Conservation (phyloP, 495 filamentous ascomycete genomes). For the Usnea hakonensis region DNA sequence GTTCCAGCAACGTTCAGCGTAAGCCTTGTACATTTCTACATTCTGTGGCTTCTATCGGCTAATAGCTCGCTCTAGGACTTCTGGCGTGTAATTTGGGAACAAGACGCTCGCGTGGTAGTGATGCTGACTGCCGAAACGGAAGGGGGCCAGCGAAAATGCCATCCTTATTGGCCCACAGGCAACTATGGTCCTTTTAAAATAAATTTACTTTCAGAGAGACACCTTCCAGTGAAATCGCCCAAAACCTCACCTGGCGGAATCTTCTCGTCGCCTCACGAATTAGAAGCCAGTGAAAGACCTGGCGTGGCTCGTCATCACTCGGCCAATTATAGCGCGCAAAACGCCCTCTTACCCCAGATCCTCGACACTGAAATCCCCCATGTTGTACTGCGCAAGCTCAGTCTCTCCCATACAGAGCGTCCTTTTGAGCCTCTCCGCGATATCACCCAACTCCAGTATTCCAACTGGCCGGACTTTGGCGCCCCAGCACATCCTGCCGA, state of each 20-base stretch:
- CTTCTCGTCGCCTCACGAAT: slow-evolving; percentile 10
- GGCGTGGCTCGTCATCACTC: slow-evolving; percentile 21
- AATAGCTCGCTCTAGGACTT: slow-evolving; percentile 60
- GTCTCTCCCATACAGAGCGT: slow-evolving; percentile 62
- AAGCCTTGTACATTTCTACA: slow-evolving; percentile 31
- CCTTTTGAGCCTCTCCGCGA: slow-evolving; percentile 86
- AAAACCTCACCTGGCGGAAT: slow-evolving; percentile 26
- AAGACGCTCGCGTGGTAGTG: slow-evolving; percentile 88
- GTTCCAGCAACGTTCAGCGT: slow-evolving; percentile 88
- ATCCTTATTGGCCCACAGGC: slow-evolving; percentile 81
- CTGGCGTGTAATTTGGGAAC: slow-evolving; percentile 95
- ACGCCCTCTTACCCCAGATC: slow-evolving; percentile 20
- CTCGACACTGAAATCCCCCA: slow-evolving; percentile 53
- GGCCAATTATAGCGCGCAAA: slow-evolving; percentile 18
- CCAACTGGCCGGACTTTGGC: slow-evolving; percentile 93
- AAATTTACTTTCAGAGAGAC: slow-evolving; percentile 69
- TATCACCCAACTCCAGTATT: slow-evolving; percentile 91
- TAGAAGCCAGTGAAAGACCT: slow-evolving; percentile 6
- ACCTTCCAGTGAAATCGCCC: slow-evolving; percentile 58
- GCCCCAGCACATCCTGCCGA: slow-evolving; percentile 83
- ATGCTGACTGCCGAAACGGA: slow-evolving; percentile 95
- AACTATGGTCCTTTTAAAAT: slow-evolving; percentile 76
- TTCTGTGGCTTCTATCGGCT: slow-evolving; percentile 9
- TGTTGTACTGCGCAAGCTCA: slow-evolving; percentile 81
- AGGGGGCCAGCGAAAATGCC: slow-evolving; percentile 89